Evolutionary conservation across 1,284 basidiomycete species (phyloP), one percentile per base, ranked within the genome.

Genomic region (Sphaerobolus stellatus): DNA sequence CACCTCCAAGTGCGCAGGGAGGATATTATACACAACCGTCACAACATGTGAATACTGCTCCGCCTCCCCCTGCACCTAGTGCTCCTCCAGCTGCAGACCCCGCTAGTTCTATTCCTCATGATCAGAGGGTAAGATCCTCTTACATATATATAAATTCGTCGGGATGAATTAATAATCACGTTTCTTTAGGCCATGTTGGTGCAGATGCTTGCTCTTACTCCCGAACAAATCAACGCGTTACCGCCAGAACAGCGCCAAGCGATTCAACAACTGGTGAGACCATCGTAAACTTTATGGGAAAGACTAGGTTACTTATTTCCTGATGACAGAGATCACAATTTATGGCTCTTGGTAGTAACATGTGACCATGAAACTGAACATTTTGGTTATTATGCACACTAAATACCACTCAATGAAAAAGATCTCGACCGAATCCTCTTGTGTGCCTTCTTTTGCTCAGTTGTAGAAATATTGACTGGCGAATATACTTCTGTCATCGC

Each of bases 131-230:
- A 25, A 56, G 70, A 59, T 25, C 46, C 20, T 47, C 25, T 20
- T 18, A 6, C 16, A 31, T 49, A n/a, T n/a, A n/a, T n/a, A n/a
- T n/a, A n/a, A n/a, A n/a, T n/a, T n/a, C 58, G 6, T 50, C 51
- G 52, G 51, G 27, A 52, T 54, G 22, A 54, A 52, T 2, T 33
- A 52, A 20, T 34, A 49, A 56, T 41, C 48, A 59, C 38, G 59
- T 62, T 55, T 30, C 33, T 16, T 16, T 64, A 93, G 90, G 77
- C 81, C 25, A 91, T 94, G 84, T 67, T 94, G 44, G 77, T 91
- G 68, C 93, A 95, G 72, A 94, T 98, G 0, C 74, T 99, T 29
- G 82, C 80, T 56, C 73, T 99, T 64, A 90, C 91, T 0, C 86
- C 82, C 36, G 92, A 93, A 46, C 94, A 98, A 71, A 91, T 99